Evolutionary conservation across 2,329 filamentous ascomycete species (phyloP).

Genomic region (Talaromyces piceae): DNA sequence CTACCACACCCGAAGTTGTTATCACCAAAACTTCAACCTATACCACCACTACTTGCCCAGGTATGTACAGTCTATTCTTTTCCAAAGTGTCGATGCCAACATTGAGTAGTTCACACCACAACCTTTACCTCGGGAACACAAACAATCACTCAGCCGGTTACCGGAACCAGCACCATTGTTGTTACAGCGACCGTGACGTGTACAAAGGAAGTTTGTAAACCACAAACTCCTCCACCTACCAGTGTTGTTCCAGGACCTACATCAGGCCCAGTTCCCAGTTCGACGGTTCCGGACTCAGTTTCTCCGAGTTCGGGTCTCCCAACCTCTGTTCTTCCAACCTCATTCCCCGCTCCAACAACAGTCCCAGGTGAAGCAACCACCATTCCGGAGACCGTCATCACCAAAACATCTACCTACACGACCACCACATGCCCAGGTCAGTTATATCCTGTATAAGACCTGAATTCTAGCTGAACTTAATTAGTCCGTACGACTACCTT

Average conservation of each 20-base stretch:
- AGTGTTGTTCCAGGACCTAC: neutral
- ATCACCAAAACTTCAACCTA: slow-evolving; percentile 9
- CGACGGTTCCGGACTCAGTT: neutral
- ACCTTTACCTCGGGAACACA: slow-evolving; percentile 3
- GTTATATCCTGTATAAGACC: neutral
- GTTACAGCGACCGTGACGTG: slow-evolving; percentile 4
- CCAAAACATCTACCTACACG: slow-evolving; percentile 4
- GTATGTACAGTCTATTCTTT: neutral
- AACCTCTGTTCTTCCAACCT: slow-evolving; percentile 2
- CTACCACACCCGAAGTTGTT: neutral
- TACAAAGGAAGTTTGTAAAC: slow-evolving; percentile 1
- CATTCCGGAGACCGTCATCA: slow-evolving; percentile 5
- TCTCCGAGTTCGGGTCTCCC: neutral
- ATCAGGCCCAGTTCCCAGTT: neutral
- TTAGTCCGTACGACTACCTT: slow-evolving; percentile 9
- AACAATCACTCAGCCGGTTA: neutral
- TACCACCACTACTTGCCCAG: slow-evolving; percentile 9
- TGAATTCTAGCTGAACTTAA: neutral
- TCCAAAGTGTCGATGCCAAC: neutral
- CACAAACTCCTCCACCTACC: neutral
- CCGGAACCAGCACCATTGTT: slow-evolving; percentile 2
- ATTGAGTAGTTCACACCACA: slow-evolving; percentile 1
- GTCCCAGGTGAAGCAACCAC: neutral
- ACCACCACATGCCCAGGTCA: slow-evolving; percentile 6
- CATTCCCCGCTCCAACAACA: slow-evolving; percentile 4